These are phyloP conservation scores for Sclerotinia subarctica DNA, from an alignment of 2,329 filamentous ascomycete genomes.

Conservation along the genomic window DNA sequence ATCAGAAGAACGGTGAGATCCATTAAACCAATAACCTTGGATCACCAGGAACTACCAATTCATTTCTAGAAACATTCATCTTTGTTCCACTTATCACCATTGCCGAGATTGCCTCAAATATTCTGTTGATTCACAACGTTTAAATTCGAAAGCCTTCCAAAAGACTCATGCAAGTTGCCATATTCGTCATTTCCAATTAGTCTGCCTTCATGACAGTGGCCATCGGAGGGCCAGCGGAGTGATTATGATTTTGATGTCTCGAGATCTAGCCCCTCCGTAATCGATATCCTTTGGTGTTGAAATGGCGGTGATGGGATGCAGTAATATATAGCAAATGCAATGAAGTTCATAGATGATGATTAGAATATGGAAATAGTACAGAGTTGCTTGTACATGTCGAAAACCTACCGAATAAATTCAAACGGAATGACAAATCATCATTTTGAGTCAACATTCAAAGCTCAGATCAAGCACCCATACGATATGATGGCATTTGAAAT, in stretches of 20 bases:
- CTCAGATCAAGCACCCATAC: not conserved
- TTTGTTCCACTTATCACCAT: not conserved
- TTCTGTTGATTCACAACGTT: not conserved
- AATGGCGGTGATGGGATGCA: not conserved
- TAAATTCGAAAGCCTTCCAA: not conserved
- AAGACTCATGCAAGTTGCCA: not conserved
- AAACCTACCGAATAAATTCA: not conserved
- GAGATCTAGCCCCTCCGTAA: not conserved
- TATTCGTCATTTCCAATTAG: not conserved
- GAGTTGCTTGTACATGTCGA: no score
- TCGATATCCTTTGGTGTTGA: not conserved
- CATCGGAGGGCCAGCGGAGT: not conserved
- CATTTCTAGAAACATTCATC: not conserved
- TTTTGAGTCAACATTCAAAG: not conserved
- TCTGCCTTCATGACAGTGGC: not conserved
- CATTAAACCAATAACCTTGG: no score
- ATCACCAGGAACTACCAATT: no score
- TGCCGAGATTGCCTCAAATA: not conserved
- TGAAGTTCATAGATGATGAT: not conserved
- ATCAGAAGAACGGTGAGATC: no score
- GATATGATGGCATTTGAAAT: not conserved
- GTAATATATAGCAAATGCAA: not conserved
- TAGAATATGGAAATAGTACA: not conserved
- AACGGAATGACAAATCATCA: not conserved
- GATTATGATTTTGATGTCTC: not conserved